Evolutionary conservation across 768 basidiomycete species (phyloP).

Genomic region (Russula brevipes): DNA sequence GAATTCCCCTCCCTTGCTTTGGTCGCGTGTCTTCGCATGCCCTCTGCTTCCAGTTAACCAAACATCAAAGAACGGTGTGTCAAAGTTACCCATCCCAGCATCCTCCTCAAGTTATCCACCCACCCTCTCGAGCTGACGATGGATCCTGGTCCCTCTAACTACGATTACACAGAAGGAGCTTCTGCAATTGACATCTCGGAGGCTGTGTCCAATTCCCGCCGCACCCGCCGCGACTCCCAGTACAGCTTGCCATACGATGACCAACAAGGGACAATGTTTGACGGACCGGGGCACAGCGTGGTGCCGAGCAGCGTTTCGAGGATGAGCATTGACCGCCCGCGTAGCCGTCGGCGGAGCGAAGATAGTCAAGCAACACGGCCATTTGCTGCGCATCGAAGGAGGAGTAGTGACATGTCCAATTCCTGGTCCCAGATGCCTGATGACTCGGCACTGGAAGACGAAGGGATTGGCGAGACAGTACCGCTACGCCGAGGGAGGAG

Average conservation of each 20-base stretch:
- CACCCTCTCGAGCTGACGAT: not conserved
- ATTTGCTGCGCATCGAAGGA: constrained; percentile 2
- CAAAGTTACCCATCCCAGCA: not conserved
- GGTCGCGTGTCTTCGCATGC: not conserved
- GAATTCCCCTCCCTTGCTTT: not conserved
- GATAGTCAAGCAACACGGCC: constrained; percentile 24
- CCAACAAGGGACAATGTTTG: constrained; percentile 66
- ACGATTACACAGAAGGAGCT: constrained; percentile 87
- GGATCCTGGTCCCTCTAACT: constrained; percentile 20
- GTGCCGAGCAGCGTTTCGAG: constrained; percentile 77
- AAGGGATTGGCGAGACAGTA: constrained; percentile 17
- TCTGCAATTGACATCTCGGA: constrained; percentile 65
- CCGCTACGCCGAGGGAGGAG: constrained; percentile 21
- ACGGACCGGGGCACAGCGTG: constrained; percentile 57
- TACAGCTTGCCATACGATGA: constrained; percentile 56
- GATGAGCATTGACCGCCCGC: constrained; percentile 42
- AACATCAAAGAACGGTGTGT: not conserved
- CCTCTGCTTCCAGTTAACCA: not conserved
- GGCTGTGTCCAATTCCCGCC: constrained; percentile 49
- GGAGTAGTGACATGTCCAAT: constrained; percentile 12
- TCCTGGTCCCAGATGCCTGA: constrained; percentile 12
- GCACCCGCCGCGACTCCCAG: constrained; percentile 63
- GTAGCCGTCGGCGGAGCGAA: constrained; percentile 47
- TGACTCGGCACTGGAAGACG: constrained; percentile 23
- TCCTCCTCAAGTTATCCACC: not conserved